A percentile compares a stretch with the other conserved stretches of the same genome.
These are phyloP conservation scores for Carex arenaria DNA, from an alignment of 202 grass and related monocot species.

Conservation along the genomic window DNA sequence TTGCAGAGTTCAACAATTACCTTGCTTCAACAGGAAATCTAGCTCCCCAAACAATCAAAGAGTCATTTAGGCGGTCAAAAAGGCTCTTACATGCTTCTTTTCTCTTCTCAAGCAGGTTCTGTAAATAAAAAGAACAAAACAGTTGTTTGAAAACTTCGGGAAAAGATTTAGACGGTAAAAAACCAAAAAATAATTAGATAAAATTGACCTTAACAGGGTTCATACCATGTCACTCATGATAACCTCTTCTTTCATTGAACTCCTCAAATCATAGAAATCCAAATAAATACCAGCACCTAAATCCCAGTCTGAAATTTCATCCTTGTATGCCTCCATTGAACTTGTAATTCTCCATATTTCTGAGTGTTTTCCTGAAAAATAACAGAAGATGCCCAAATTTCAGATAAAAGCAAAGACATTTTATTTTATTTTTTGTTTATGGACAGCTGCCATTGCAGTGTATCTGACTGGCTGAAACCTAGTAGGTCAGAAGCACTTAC, in stretches of 20 bases:
- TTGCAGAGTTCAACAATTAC: constrained; percentile 32
- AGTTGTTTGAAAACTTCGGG: not conserved
- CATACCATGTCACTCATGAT: constrained; percentile 59
- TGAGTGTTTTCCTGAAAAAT: constrained; percentile 55
- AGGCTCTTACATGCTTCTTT: constrained; percentile 68
- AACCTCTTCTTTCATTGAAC: constrained; percentile 60
- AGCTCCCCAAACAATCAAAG: constrained; percentile 73
- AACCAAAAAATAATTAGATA: not conserved
- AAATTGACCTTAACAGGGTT: not conserved
- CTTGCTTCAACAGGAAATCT: constrained; percentile 79
- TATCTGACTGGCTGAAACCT: not conserved
- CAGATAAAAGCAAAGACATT: not conserved
- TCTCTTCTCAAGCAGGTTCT: constrained; percentile 69
- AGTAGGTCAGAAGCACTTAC: constrained; percentile 40
- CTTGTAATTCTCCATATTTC: constrained; percentile 81
- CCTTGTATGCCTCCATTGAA: constrained; percentile 66
- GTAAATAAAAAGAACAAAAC: constrained; percentile 20
- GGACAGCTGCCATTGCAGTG: not conserved
- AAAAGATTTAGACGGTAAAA: not conserved
- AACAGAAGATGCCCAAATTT: constrained; percentile 18
- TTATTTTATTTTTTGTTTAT: not conserved
- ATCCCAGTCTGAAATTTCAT: constrained; percentile 95
- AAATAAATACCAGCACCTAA: constrained; percentile 83
- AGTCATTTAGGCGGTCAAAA: constrained; percentile 71
- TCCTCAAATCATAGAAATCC: constrained; percentile 66